phyloP scores from a whole-genome alignment of 1,284 basidiomycete species.

The Boletus subluridellus region DNA sequence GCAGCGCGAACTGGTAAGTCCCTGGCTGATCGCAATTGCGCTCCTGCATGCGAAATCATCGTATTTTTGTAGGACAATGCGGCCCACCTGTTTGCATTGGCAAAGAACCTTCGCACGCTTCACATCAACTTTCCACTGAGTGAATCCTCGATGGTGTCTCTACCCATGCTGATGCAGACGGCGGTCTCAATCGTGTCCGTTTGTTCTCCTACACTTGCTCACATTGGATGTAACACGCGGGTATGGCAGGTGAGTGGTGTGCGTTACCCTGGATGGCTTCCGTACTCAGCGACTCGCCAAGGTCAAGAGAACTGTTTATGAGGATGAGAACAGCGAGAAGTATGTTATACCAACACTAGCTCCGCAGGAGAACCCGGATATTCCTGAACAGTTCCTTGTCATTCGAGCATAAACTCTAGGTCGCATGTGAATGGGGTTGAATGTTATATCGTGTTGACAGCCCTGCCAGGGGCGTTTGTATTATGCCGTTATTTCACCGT shows the following conservation, averaged over 20 bases:
- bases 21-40: background rate
- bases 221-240: constrained; percentile 51
- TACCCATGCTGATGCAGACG: constrained; percentile 32
- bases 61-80: constrained; percentile 39
- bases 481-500: background rate
- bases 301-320: constrained; percentile 46
- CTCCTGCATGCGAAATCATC: constrained; percentile 4
- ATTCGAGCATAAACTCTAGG: constrained; percentile 37
- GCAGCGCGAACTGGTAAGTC: constrained; percentile 46
- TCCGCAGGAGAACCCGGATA: constrained; percentile 58
- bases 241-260: constrained; percentile 47
- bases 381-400: constrained; percentile 72
- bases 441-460: background rate
- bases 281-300: constrained; percentile 26
- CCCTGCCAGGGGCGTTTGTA: background rate
- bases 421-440: background rate
- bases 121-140: constrained; percentile 32
- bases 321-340: constrained; percentile 39
- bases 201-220: constrained; percentile 43
- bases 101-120: constrained; percentile 32
- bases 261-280: background rate
- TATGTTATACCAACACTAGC: constrained; percentile 41
- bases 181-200: constrained; percentile 40
- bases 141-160: constrained; percentile 15
- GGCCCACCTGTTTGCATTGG: constrained; percentile 34